These are phyloP conservation scores for Hansenula lynferdii DNA, from an alignment of 1,139 yeast species.

Conservation along the genomic window DNA sequence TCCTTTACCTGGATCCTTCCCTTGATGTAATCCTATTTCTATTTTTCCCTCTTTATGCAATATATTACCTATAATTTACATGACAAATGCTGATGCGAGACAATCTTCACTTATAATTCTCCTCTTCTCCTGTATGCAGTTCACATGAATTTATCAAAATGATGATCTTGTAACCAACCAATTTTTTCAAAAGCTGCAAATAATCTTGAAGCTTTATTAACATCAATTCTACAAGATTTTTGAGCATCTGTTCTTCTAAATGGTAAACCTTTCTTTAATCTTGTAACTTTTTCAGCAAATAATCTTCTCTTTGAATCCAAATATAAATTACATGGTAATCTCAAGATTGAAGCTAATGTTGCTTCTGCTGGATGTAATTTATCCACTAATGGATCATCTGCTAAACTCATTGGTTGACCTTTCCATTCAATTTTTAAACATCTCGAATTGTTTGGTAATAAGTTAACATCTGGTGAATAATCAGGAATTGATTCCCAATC, in stretches of 20 bases:
- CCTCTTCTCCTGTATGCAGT: neutral
- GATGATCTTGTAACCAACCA: constrained; percentile 87
- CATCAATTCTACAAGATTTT: constrained; percentile 96
- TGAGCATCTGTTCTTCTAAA: constrained; percentile 97
- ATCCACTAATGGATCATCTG: constrained; percentile 64
- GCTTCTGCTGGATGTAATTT: constrained; percentile 90
- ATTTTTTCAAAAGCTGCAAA: constrained; percentile 93
- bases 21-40: too few relatives aligned
- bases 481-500: constrained; percentile 64
- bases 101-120: too few relatives aligned
- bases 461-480: constrained; percentile 63
- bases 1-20: too few relatives aligned
- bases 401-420: constrained; percentile 93
- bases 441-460: constrained; percentile 64
- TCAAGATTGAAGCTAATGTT: constrained; percentile 78
- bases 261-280: constrained; percentile 70
- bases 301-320: constrained; percentile 89
- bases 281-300: constrained; percentile 80
- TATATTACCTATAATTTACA: too few relatives aligned
- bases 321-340: constrained; percentile 84
- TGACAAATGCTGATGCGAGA: too few relatives aligned
- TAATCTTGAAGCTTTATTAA: constrained; percentile 88
- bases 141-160: constrained; percentile 52
- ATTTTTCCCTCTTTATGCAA: too few relatives aligned
- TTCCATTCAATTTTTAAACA: constrained; percentile 93